These are phyloP conservation scores for Curvularia eragrostidis DNA, from an alignment of 2,329 filamentous ascomycete species.

Conservation along the genomic window DNA sequence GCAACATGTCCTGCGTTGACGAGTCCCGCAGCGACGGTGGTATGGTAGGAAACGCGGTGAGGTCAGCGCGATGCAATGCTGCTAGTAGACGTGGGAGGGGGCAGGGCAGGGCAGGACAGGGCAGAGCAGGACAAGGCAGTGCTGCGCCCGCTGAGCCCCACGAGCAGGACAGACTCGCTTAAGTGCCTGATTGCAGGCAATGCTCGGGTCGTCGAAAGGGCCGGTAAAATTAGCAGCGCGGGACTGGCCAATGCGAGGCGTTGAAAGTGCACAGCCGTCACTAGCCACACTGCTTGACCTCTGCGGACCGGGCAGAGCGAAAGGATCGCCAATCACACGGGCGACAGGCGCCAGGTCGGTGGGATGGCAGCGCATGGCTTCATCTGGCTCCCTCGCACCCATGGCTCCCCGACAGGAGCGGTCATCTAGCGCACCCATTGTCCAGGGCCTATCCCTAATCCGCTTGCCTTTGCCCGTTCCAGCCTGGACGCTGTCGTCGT, in stretches of 20 bases:
- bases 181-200: slow-evolving; percentile 27
- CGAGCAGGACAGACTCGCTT: slow-evolving; percentile 24
- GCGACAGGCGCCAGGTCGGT: slow-evolving; percentile 22
- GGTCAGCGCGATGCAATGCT: slow-evolving; percentile 35
- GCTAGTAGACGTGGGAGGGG: not conserved
- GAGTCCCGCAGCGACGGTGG: slow-evolving; percentile 19
- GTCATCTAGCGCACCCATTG: slow-evolving; percentile 37
- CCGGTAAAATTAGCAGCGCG: slow-evolving; percentile 26
- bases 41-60: slow-evolving; percentile 34
- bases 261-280: slow-evolving; percentile 30
- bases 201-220: slow-evolving; percentile 28
- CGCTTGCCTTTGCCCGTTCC: slow-evolving; percentile 41
- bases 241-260: slow-evolving; percentile 26
- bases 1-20: slow-evolving; percentile 6
- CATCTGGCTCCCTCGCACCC: slow-evolving; percentile 22
- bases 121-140: slow-evolving; percentile 4
- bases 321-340: slow-evolving; percentile 29
- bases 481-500: slow-evolving; percentile 29
- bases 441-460: slow-evolving; percentile 31
- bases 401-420: slow-evolving; percentile 39
- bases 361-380: slow-evolving; percentile 22
- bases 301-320: slow-evolving; percentile 29
- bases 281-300: slow-evolving; percentile 30
- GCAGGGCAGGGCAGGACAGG: not conserved
- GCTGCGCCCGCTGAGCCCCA: slow-evolving; percentile 28